Conservation (phyloP, 345 rosid genomes). For the Garcia nutans region DNA sequence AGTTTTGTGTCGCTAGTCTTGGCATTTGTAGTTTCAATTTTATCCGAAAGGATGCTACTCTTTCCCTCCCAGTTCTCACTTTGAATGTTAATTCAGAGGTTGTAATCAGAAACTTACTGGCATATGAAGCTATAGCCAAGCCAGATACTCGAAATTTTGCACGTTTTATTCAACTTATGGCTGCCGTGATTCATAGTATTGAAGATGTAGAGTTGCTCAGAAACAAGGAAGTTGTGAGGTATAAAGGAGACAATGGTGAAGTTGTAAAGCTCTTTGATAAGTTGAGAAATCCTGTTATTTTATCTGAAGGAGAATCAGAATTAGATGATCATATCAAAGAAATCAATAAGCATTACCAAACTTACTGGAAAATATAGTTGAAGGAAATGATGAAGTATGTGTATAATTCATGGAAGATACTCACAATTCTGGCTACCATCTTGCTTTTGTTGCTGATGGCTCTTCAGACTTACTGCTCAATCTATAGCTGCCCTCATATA, state of each 20-base stretch:
- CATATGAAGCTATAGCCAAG: background rate
- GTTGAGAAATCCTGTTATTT: background rate
- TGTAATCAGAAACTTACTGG: slow-evolving; percentile 1
- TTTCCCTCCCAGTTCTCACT: background rate
- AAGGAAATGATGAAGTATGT: background rate
- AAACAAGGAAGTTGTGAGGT: background rate
- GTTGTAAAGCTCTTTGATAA: slow-evolving; percentile 1
- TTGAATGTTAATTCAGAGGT: background rate
- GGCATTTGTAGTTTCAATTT: background rate
- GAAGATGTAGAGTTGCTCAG: slow-evolving; percentile 1
- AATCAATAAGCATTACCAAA: background rate
- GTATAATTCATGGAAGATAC: background rate
- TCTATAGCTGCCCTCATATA: background rate
- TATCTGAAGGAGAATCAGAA: background rate
- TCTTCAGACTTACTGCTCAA: slow-evolving; percentile 1
- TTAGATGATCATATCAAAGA: background rate
- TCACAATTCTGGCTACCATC: background rate
- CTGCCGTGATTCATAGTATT: background rate
- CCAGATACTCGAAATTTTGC: background rate
- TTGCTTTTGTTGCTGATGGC: background rate
- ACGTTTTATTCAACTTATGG: slow-evolving; percentile 4
- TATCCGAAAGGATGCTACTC: background rate
- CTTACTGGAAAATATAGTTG: background rate
- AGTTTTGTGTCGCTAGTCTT: background rate
- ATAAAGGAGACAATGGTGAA: background rate